phyloP scores from a whole-genome alignment of 192 early-diverging fungal species.

The Gonapodya prolifera region DNA sequence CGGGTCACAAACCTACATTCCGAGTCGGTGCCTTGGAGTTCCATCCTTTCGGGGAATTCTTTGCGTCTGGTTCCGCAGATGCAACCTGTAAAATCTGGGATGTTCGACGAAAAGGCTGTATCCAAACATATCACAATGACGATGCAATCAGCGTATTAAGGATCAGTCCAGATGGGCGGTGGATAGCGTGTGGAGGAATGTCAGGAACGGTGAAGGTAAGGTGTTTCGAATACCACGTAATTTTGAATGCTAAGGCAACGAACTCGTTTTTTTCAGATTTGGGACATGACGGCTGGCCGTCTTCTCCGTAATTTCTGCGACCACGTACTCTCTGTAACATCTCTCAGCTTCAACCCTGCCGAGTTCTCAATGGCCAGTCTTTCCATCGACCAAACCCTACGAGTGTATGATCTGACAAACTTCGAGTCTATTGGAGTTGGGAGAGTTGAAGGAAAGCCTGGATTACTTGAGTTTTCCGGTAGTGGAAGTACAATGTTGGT shows the following conservation, averaged over 20 bases:
- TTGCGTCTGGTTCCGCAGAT: constrained; percentile 44
- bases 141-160: constrained; percentile 20
- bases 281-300: constrained; percentile 14
- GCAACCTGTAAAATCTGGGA: constrained; percentile 44
- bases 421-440: constrained; percentile 25
- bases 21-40: constrained; percentile 26
- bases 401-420: constrained; percentile 40
- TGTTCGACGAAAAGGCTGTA: constrained; percentile 42
- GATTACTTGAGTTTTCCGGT: background rate
- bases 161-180: constrained; percentile 49
- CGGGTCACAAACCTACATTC: constrained; percentile 27
- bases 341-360: constrained; percentile 38
- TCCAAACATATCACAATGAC: constrained; percentile 39
- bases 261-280: constrained; percentile 1
- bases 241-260: background rate
- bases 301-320: constrained; percentile 8
- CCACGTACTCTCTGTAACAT: constrained; percentile 6
- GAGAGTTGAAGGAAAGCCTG: background rate
- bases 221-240: background rate
- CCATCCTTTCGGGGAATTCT: constrained; percentile 57
- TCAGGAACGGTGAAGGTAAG: constrained; percentile 3
- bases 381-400: constrained; percentile 22
- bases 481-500: background rate
- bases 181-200: constrained; percentile 20
- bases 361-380: constrained; percentile 39